Evolutionary conservation across 495 filamentous ascomycete genomes (phyloP), one percentile per base, ranked within the genome.

Genomic region (Aspergillus nanangensis): DNA sequence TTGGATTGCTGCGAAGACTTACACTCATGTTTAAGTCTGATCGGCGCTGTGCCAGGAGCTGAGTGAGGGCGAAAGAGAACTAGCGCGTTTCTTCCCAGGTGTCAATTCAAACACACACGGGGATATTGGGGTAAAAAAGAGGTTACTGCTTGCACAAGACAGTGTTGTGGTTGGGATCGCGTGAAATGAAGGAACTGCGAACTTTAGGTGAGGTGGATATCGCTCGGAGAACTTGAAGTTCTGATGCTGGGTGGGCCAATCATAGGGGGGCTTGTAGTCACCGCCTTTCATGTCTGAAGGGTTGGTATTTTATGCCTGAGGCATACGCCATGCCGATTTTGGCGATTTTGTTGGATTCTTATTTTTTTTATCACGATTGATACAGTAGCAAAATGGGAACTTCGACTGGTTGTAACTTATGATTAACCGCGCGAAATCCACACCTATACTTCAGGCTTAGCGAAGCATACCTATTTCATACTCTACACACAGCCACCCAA

Each of bases 1-100:
- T n/a, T n/a, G n/a, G n/a, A 24, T 19, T 15, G 5, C 15, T 13
- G 11, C 1, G 10, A n/a, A 35, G 37, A 69, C 67, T 33, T 45
- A 73, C 68, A 58, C 68, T 73, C 70, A 71, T 73, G 50, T 47
- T 52, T 63, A 48, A 43, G 44, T 53, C 50, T 48, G 43, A 36
- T 31, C 29, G 5, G 25, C 25, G 25, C 7, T 29, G 25, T 29
- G 25, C 11, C 25, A 24, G 27, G 29, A 25, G 39, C 27, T 25
- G 15, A 15, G n/a, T 15, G 20, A 51, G 47, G 56, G 55, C 61
- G 66, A 67, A 67, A 67, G 65, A 67, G 62, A 61, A 58, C 63
- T 60, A 55, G 56, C 44, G 51, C 53, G 52, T 42, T 44, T 38
- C 22, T 39, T 11, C 13, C 7, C 21, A 5, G 14, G 4, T 19